phyloP scores from a whole-genome alignment of 768 basidiomycete species.

The Hypholoma fasciculare region DNA sequence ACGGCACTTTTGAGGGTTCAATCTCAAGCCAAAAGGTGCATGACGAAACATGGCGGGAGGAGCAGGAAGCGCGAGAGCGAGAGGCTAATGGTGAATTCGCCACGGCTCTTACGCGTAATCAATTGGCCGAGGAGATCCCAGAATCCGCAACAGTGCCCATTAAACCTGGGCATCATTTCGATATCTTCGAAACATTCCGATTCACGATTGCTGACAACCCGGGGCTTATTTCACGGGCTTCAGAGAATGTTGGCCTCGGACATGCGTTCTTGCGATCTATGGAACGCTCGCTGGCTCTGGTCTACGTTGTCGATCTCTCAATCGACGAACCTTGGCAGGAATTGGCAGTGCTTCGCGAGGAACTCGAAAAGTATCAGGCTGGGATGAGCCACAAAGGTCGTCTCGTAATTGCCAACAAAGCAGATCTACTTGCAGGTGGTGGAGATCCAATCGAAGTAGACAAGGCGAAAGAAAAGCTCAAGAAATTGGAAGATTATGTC shows the following conservation, averaged over 20 bases:
- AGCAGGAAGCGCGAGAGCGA: slow-evolving; percentile 40
- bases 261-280: slow-evolving; percentile 93
- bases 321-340: slow-evolving; percentile 76
- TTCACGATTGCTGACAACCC: slow-evolving; percentile 99
- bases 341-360: slow-evolving; percentile 68
- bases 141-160: slow-evolving; percentile 15
- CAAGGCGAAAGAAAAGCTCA: slow-evolving; percentile 58
- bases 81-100: slow-evolving; percentile 56
- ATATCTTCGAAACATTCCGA: slow-evolving; percentile 72
- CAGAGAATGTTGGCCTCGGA: slow-evolving; percentile 89
- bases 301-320: slow-evolving; percentile 90
- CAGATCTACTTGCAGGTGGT: slow-evolving; percentile 71
- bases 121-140: slow-evolving; percentile 24
- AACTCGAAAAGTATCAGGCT: slow-evolving; percentile 79
- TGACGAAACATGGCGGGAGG: slow-evolving; percentile 68
- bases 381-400: slow-evolving; percentile 77
- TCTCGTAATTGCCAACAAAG: slow-evolving; percentile 94
- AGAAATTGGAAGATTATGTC: slow-evolving; percentile 57
- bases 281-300: slow-evolving; percentile 87
- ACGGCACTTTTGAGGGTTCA: slow-evolving; percentile 73
- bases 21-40: slow-evolving; percentile 49
- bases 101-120: slow-evolving; percentile 50
- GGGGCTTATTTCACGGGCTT: slow-evolving; percentile 82
- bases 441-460: slow-evolving; percentile 47
- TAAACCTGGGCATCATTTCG: slow-evolving; percentile 49